Conservation (phyloP, 139 green algal genomes). For the Chlamydomonas applanata region DNA sequence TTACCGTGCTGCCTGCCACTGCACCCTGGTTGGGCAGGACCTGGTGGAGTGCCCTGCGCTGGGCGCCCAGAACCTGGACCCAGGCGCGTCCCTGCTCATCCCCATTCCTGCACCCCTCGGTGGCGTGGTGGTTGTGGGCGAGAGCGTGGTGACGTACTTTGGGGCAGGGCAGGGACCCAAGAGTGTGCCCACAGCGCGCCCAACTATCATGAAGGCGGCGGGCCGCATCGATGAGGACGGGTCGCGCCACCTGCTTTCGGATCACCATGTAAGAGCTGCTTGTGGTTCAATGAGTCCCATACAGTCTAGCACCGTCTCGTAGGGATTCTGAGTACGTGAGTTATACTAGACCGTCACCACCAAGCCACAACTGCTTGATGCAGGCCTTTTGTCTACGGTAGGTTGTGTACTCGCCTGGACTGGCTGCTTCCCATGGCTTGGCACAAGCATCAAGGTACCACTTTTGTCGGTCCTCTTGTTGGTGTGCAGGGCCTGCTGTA, state of each 20-base stretch:
- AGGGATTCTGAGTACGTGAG: not conserved
- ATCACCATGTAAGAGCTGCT: conserved; percentile 40
- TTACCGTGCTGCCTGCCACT: no score
- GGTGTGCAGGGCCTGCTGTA: conserved; percentile 62
- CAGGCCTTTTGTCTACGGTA: no score
- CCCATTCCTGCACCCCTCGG: conserved; percentile 77
- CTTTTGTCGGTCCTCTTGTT: not conserved
- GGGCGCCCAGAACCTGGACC: conserved; percentile 81
- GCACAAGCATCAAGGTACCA: no score
- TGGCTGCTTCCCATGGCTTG: no score
- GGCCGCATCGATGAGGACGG: conserved; percentile 73
- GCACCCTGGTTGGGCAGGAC: conserved; percentile 48
- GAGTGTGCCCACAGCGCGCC: not conserved
- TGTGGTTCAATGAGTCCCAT: not conserved
- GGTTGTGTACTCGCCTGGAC: no score
- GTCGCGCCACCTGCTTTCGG: conserved; percentile 83
- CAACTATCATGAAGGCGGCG: conserved; percentile 16
- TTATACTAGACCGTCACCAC: no score
- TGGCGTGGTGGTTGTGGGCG: conserved; percentile 83
- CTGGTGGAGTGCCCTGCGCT: conserved; percentile 65
- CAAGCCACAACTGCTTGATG: no score
- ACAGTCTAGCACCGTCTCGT: not conserved
- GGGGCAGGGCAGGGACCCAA: not conserved
- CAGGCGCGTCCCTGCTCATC: conserved; percentile 74
- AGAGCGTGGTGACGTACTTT: conserved; percentile 38